Evolutionary conservation across 2,329 filamentous ascomycete species (phyloP).

Genomic region (Diaporthe citri): DNA sequence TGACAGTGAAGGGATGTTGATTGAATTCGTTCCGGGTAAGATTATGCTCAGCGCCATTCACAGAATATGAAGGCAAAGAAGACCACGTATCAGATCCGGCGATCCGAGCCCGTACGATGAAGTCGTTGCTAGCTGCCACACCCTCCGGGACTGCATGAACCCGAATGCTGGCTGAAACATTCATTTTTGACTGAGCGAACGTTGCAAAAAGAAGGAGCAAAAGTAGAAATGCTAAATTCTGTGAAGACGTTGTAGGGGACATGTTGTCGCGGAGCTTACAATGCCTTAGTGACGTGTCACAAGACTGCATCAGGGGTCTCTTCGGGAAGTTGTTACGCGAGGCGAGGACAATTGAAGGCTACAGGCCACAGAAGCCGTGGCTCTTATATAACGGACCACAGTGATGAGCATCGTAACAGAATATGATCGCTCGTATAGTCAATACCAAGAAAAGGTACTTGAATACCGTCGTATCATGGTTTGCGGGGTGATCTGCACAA

Average conservation of each 20-base stretch:
- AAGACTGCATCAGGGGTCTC: background rate
- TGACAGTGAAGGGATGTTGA: background rate
- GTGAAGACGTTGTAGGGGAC: background rate
- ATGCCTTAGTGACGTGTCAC: background rate
- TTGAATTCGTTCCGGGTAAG: background rate
- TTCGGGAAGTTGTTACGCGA: background rate
- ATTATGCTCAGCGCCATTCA: conserved; percentile 4
- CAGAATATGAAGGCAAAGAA: background rate
- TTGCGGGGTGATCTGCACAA: conserved; percentile 10
- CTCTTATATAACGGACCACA: background rate
- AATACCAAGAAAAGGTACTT: background rate
- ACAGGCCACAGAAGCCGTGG: background rate
- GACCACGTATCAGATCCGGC: background rate
- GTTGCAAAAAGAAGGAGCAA: background rate
- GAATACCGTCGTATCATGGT: background rate
- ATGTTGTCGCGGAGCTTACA: background rate
- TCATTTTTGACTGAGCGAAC: background rate
- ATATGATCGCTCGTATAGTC: too few species aligned
- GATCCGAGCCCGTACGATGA: conserved; percentile 4
- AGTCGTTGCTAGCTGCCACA: conserved; percentile 7
- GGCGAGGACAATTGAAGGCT: too few species aligned
- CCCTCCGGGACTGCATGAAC: background rate
- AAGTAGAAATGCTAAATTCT: background rate
- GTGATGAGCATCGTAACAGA: background rate
- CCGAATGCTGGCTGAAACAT: background rate